These are phyloP conservation scores for Cyanidioschyzon merolae DNA, from an alignment of 23 red algal genomes.

Conservation along the genomic window DNA sequence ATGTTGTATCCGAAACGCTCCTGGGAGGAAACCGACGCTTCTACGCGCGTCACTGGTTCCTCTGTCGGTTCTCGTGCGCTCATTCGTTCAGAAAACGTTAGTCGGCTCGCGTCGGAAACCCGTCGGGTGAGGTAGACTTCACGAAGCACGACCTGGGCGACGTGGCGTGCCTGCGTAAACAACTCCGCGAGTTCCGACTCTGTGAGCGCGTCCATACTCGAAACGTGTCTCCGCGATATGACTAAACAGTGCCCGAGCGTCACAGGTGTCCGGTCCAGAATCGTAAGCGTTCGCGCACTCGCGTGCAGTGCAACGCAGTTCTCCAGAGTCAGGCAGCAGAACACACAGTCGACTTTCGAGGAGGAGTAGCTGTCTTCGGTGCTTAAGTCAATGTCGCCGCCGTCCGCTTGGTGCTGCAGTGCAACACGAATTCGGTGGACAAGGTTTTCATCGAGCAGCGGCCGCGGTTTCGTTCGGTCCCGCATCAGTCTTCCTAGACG, in stretches of 20 bases:
- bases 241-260: not conserved
- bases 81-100: not conserved
- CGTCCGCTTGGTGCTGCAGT: not conserved
- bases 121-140: conserved; percentile 26
- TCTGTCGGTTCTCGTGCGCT: not conserved
- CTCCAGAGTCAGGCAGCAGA: not conserved
- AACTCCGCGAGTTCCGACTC: conserved; percentile 51
- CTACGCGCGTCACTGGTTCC: not conserved
- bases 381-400: not conserved
- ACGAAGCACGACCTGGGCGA: conserved; percentile 26
- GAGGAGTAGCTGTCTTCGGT: not conserved
- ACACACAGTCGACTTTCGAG: not conserved
- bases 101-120: conserved; percentile 56
- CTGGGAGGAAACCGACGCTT: not conserved
- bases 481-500: no score
- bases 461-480: not conserved
- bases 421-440: not conserved
- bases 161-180: conserved; percentile 37
- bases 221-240: not conserved
- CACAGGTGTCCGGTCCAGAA: conserved; percentile 8
- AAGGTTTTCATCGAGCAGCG: not conserved
- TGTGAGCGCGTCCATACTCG: conserved; percentile 42
- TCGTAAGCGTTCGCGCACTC: not conserved
- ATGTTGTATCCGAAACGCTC: conserved; percentile 1
- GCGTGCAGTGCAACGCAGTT: conserved; percentile 7